These are phyloP conservation scores for Solanum chacoense DNA, from an alignment of 305 asterid species.

Conservation along the genomic window DNA sequence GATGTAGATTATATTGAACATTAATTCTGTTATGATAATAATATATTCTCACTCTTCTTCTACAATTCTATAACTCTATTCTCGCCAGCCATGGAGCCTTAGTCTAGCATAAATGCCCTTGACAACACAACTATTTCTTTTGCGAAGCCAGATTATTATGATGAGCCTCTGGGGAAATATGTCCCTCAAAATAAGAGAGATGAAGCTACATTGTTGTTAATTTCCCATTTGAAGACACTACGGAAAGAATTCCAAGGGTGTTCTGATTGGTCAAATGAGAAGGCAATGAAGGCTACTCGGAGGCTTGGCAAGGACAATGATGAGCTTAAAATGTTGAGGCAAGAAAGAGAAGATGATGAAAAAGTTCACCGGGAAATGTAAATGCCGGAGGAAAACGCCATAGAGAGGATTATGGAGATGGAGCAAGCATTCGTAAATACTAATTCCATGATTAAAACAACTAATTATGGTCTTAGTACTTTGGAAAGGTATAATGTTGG, in stretches of 20 bases:
- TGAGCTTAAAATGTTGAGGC: constrained; percentile 60
- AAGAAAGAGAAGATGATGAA: constrained; percentile 48
- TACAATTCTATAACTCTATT: not conserved
- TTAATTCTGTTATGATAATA: not conserved
- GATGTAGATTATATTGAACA: too few species aligned
- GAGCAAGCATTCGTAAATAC: constrained; percentile 41
- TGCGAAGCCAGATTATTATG: constrained; percentile 21
- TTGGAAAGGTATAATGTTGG: constrained; percentile 38
- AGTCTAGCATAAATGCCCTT: constrained; percentile 11
- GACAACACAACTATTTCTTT: constrained; percentile 11
- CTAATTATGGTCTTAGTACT: constrained; percentile 20
- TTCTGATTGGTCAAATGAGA: constrained; percentile 62
- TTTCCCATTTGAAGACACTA: constrained; percentile 25
- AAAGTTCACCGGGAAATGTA: constrained; percentile 44
- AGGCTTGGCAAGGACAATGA: constrained; percentile 49
- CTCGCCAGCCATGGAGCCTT: constrained; percentile 13
- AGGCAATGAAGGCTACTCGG: constrained; percentile 56
- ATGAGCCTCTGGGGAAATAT: constrained; percentile 35
- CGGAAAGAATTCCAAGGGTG: constrained; percentile 43
- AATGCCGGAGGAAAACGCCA: constrained; percentile 36
- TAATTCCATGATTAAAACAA: constrained; percentile 26
- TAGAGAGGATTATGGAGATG: constrained; percentile 52
- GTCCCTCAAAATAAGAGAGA: constrained; percentile 44
- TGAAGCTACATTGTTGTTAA: constrained; percentile 29
- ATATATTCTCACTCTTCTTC: not conserved